Evolutionary conservation across 2,329 filamentous ascomycete genomes (phyloP).

Genomic region (Davidsoniella neocaledoniae): DNA sequence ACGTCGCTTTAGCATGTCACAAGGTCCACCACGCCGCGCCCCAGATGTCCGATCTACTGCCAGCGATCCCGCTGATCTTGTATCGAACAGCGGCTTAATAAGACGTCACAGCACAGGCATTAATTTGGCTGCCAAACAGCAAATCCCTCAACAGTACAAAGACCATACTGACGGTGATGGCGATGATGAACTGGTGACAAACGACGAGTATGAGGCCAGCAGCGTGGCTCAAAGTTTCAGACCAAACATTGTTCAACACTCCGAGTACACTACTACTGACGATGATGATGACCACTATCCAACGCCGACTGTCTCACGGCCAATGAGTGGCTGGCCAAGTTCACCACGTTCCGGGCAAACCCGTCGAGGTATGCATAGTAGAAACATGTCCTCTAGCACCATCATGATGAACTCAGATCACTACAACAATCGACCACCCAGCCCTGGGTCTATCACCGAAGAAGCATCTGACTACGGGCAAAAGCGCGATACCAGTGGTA

Average conservation of each 20-base stretch:
- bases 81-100: constrained; percentile 32
- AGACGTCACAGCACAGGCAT: constrained; percentile 11
- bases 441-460: constrained; percentile 9
- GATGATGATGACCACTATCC: constrained; percentile 37
- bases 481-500: constrained; percentile 17
- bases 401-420: constrained; percentile 64
- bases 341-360: constrained; percentile 18
- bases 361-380: constrained; percentile 38
- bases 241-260: neutral
- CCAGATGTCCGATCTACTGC: constrained; percentile 43
- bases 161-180: constrained; percentile 62
- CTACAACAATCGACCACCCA: constrained; percentile 17
- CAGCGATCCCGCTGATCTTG: constrained; percentile 47
- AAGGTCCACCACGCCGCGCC: constrained; percentile 31
- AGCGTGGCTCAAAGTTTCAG: constrained; percentile 13
- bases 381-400: constrained; percentile 66
- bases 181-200: constrained; percentile 76
- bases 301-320: constrained; percentile 29
- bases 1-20: constrained; percentile 35
- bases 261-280: constrained; percentile 15
- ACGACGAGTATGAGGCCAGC: constrained; percentile 50
- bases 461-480: constrained; percentile 2
- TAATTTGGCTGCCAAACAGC: constrained; percentile 16
- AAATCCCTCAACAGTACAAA: constrained; percentile 30
- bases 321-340: constrained; percentile 21